These are phyloP conservation scores for Alternaria ethzedia DNA, from an alignment of 2,329 filamentous ascomycete species.

Conservation along the genomic window DNA sequence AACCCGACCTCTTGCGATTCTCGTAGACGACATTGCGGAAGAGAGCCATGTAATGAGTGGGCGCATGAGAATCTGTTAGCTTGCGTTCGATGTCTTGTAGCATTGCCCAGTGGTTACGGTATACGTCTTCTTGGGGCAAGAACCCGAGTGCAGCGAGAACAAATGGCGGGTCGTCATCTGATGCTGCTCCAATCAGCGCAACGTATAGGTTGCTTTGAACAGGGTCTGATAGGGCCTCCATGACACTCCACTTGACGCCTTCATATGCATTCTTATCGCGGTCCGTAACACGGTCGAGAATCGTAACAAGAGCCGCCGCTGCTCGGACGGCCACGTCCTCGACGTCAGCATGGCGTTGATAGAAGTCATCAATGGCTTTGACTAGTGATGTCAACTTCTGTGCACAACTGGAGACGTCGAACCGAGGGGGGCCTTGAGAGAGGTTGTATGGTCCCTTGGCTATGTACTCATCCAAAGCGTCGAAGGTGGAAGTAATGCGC, in stretches of 20 bases:
- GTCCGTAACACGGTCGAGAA: constrained; percentile 41
- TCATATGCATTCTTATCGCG: constrained; percentile 44
- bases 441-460: constrained; percentile 32
- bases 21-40: constrained; percentile 39
- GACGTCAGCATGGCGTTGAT: constrained; percentile 29
- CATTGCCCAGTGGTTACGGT: constrained; percentile 38
- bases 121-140: constrained; percentile 40
- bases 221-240: constrained; percentile 31
- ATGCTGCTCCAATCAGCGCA: constrained; percentile 34
- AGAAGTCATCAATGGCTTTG: constrained; percentile 36
- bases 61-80: constrained; percentile 31
- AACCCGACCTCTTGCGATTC: constrained; percentile 42
- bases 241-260: constrained; percentile 34
- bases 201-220: constrained; percentile 42
- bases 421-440: constrained; percentile 26
- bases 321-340: constrained; percentile 33
- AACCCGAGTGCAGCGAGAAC: constrained; percentile 36
- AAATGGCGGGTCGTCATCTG: constrained; percentile 27
- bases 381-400: constrained; percentile 37
- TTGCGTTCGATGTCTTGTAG: constrained; percentile 35
- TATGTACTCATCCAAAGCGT: constrained; percentile 41
- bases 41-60: constrained; percentile 29
- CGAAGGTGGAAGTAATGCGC: constrained; percentile 37
- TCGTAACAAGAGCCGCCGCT: constrained; percentile 39
- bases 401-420: constrained; percentile 41